Evolutionary conservation across 1,284 basidiomycete genomes (phyloP).

Genomic region (Nidula niveotomentosa): DNA sequence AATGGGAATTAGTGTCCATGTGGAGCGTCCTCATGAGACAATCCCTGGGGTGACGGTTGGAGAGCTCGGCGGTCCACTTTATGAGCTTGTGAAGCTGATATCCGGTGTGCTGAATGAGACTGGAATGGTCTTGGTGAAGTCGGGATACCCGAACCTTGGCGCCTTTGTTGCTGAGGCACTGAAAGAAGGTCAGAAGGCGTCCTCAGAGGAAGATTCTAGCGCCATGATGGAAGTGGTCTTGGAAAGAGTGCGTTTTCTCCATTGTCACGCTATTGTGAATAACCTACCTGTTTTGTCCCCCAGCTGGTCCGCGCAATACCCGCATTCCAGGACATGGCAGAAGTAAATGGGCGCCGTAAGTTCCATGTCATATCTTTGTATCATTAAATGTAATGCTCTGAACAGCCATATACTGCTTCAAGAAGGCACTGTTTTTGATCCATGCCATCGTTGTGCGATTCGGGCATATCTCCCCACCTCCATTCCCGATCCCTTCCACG

Average conservation of each 20-base stretch:
- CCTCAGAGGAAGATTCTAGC: conserved; percentile 25
- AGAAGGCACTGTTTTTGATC: conserved; percentile 85
- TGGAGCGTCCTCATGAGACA: conserved; percentile 69
- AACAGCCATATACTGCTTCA: conserved; percentile 81
- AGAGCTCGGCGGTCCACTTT: conserved; percentile 70
- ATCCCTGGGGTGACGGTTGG: conserved; percentile 77
- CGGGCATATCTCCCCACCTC: conserved; percentile 42
- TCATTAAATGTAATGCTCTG: not conserved
- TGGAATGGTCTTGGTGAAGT: conserved; percentile 60
- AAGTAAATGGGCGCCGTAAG: conserved; percentile 64
- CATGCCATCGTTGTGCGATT: conserved; percentile 70
- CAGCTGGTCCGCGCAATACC: conserved; percentile 76
- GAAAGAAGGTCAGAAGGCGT: conserved; percentile 48
- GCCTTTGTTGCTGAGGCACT: conserved; percentile 70
- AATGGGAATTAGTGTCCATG: conserved; percentile 66
- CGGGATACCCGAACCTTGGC: conserved; percentile 71
- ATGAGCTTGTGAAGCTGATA: conserved; percentile 72
- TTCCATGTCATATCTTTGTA: conserved; percentile 12
- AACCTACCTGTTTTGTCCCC: conserved; percentile 6
- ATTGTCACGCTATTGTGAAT: not conserved
- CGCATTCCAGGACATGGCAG: conserved; percentile 72
- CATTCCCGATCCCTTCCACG: conserved; percentile 65
- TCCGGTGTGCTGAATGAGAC: conserved; percentile 69
- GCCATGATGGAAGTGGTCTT: conserved; percentile 58
- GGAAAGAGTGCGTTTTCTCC: conserved; percentile 49